phyloP scores from a whole-genome alignment of 2,329 filamentous ascomycete genomes.

The Phialemoniopsis sp. region DNA sequence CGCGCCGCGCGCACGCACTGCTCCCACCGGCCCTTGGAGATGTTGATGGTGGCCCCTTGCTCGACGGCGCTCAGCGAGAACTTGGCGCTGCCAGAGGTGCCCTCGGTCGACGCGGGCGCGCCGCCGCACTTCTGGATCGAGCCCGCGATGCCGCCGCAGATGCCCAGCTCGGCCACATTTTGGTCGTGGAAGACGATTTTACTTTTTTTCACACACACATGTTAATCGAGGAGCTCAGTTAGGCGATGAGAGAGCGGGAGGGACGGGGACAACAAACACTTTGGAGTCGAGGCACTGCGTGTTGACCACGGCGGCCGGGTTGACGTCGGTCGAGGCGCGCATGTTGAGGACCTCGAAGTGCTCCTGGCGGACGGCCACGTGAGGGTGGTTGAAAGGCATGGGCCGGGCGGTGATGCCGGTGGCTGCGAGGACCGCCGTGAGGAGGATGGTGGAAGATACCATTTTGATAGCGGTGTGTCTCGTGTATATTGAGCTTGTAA shows the following conservation, averaged over 20 bases:
- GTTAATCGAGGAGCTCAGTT: too few relatives aligned
- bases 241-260: too few relatives aligned
- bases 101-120: slow-evolving; percentile 35
- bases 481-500: too few relatives aligned
- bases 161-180: slow-evolving; percentile 56
- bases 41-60: slow-evolving; percentile 43
- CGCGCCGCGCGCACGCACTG: slow-evolving; percentile 48
- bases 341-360: slow-evolving; percentile 39
- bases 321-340: slow-evolving; percentile 30
- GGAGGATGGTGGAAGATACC: slow-evolving; percentile 1
- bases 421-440: slow-evolving; percentile 1
- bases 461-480: neutral
- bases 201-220: too few relatives aligned
- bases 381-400: slow-evolving; percentile 20
- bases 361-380: slow-evolving; percentile 32
- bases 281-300: slow-evolving; percentile 34
- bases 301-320: slow-evolving; percentile 33
- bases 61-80: slow-evolving; percentile 40
- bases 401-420: slow-evolving; percentile 4
- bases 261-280: slow-evolving; percentile 23
- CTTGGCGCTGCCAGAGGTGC: slow-evolving; percentile 39
- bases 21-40: slow-evolving; percentile 49
- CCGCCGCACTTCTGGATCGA: slow-evolving; percentile 40
- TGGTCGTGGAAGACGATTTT: slow-evolving; percentile 46
- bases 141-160: slow-evolving; percentile 46